Conservation (phyloP, 2,329 filamentous ascomycete species). For the Myriangium duriaei region DNA sequence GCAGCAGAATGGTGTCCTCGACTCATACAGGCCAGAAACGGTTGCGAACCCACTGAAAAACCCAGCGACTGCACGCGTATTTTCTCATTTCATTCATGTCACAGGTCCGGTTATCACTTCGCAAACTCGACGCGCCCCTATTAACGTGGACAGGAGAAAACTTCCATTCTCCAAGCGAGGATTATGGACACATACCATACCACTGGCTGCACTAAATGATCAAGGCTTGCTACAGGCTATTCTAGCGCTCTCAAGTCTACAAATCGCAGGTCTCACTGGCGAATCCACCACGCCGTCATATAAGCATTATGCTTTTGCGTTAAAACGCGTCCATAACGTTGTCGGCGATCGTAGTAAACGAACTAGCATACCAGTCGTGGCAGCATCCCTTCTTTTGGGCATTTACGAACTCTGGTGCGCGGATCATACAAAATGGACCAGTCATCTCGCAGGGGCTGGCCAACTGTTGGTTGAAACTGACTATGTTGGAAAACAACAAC, state of each 20-base stretch:
- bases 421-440: conserved; percentile 92
- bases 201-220: conserved; percentile 68
- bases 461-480: conserved; percentile 75
- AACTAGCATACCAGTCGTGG: conserved; percentile 69
- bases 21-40: conserved; percentile 33
- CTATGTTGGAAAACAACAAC: conserved; percentile 57
- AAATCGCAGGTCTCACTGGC: conserved; percentile 71
- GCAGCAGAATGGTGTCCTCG: conserved; percentile 28
- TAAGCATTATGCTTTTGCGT: conserved; percentile 80
- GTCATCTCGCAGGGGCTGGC: conserved; percentile 73
- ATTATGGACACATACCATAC: conserved; percentile 63
- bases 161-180: conserved; percentile 50
- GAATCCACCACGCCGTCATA: conserved; percentile 66
- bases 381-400: conserved; percentile 70
- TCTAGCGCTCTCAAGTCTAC: conserved; percentile 71
- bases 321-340: conserved; percentile 64
- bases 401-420: conserved; percentile 94
- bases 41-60: conserved; percentile 59
- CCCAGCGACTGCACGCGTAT: conserved; percentile 65
- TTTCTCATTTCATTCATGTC: conserved; percentile 83
- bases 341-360: conserved; percentile 58
- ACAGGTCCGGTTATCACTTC: conserved; percentile 75
- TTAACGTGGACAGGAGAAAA: conserved; percentile 46
- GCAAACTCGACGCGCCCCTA: conserved; percentile 71
- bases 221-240: conserved; percentile 86